Evolutionary conservation across 176 grass and related monocot species (phyloP), one percentile per base, ranked within the genome.

Genomic region (Bonia amplexicaulis): DNA sequence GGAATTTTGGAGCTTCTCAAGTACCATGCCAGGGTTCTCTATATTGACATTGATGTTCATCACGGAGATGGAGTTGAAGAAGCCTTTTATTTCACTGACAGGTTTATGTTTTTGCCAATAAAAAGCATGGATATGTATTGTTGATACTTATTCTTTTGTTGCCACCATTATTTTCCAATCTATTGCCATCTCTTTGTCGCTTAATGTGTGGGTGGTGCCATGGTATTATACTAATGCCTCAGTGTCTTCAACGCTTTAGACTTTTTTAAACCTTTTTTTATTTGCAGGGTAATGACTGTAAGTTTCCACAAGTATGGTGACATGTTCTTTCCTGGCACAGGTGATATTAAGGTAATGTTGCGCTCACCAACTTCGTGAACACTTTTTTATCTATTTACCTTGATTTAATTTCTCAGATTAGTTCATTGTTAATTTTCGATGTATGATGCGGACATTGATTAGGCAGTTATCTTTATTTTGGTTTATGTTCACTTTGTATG

Each of bases 21-120:
- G 51, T 90, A 93, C 71, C 91, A 98, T 93, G 96, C 96, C 27
- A 95, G 96, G 61, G 91, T 98, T 82, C 91, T 98, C 13, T 98
- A 98, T 88, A 93, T 98, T 71, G 96, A 98, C 78, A 98, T 98
- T 80, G 96, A 98, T 93, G 93, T 98, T 61, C 96, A 98, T 90
- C 96, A 98, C 88, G 96, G 96, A 58, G 93, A 98, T 92, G 96
- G 96, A 63, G 96, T 98, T 48, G 93, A 98, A 90, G 96, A 98
- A 86, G 93, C 96, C 35, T 98, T 98, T 88, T 98, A 95, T 93
- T 98, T 95, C 81, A 95, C 93, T 69, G 96, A 98, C 89, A 98
- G 96, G 96, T 96, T 86, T 13, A 64, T 83, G 79, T 16, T 87
- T 45, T 66, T 35, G 15, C 61, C 42, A 39, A 52, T 60, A 44